These are phyloP conservation scores for Catunica adiposa DNA, from an alignment of 2,329 filamentous ascomycete species.

Conservation along the genomic window DNA sequence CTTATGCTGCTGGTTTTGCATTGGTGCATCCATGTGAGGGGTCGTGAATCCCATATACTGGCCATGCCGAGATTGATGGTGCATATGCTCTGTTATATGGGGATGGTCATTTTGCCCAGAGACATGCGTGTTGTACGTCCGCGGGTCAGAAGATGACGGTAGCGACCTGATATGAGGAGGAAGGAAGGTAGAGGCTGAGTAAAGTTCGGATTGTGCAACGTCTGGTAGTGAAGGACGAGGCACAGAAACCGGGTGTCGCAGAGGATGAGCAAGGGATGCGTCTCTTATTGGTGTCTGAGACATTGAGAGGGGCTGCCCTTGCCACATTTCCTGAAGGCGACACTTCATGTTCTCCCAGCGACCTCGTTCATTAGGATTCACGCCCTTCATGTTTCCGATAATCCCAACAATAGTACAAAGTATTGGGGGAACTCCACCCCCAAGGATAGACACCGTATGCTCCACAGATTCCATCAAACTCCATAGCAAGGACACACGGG, in stretches of 20 bases:
- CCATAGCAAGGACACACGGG: conserved; percentile 23
- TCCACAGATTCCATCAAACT: conserved; percentile 24
- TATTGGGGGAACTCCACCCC: conserved; percentile 22
- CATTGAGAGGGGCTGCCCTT: not conserved
- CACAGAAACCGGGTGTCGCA: not conserved
- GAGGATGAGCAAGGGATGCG: not conserved
- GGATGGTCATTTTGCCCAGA: no score
- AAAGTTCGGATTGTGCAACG: not conserved
- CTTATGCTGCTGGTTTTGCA: no score
- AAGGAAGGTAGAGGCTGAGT: not conserved
- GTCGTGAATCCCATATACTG: no score
- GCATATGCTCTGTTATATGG: no score
- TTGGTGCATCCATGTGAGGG: no score
- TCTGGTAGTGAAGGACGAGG: not conserved
- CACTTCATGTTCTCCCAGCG: conserved; percentile 21
- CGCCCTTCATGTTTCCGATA: conserved; percentile 20
- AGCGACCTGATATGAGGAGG: not conserved
- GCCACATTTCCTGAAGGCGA: conserved; percentile 16
- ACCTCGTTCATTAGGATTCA: conserved; percentile 22
- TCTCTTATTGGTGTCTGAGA: no score
- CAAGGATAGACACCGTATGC: conserved; percentile 18
- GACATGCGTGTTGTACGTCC: no score
- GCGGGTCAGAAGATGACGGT: not conserved
- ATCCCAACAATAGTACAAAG: conserved; percentile 23
- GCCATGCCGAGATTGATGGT: no score